Conservation (phyloP, 768 basidiomycete species). For the Leccinum olivaceopallidum region DNA sequence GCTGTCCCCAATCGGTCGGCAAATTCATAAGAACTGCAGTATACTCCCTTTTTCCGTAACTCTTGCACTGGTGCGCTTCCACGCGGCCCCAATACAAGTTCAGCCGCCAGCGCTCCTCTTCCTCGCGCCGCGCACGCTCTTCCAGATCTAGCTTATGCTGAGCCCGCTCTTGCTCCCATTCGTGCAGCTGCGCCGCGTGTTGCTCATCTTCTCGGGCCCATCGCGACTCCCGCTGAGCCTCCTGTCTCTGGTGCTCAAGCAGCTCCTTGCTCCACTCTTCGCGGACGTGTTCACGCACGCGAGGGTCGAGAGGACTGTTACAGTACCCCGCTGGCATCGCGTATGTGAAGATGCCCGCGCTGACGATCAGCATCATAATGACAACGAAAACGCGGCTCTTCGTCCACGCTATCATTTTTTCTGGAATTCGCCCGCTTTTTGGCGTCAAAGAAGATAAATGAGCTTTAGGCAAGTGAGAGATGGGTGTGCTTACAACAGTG, state of each 20-base stretch:
- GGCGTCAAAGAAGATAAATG: neutral
- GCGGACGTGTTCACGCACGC: slow-evolving; percentile 21
- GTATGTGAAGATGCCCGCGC: slow-evolving; percentile 4
- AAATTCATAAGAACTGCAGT: slow-evolving; percentile 32
- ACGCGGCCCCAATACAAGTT: slow-evolving; percentile 25
- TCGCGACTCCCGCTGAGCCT: slow-evolving; percentile 10
- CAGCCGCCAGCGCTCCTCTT: slow-evolving; percentile 20
- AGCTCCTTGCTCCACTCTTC: slow-evolving; percentile 23
- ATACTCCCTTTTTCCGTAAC: slow-evolving; percentile 31
- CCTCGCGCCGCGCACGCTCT: slow-evolving; percentile 22
- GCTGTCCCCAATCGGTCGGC: slow-evolving; percentile 20
- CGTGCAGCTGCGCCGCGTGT: slow-evolving; percentile 4
- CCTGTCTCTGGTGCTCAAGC: slow-evolving; percentile 19
- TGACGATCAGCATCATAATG: slow-evolving; percentile 2
- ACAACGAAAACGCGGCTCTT: neutral
- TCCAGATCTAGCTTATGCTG: slow-evolving; percentile 18
- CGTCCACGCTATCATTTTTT: neutral
- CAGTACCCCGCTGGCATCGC: slow-evolving; percentile 18
- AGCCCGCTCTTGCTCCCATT: slow-evolving; percentile 24
- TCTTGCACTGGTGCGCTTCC: slow-evolving; percentile 25
- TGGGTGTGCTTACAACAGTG: slow-evolving; percentile 6
- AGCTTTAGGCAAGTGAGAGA: neutral
- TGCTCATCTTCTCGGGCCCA: slow-evolving; percentile 24
- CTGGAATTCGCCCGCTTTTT: neutral
- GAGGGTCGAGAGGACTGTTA: slow-evolving; percentile 20